Conservation (phyloP, 495 filamentous ascomycete species). For the Aspergillus conjunctus region DNA sequence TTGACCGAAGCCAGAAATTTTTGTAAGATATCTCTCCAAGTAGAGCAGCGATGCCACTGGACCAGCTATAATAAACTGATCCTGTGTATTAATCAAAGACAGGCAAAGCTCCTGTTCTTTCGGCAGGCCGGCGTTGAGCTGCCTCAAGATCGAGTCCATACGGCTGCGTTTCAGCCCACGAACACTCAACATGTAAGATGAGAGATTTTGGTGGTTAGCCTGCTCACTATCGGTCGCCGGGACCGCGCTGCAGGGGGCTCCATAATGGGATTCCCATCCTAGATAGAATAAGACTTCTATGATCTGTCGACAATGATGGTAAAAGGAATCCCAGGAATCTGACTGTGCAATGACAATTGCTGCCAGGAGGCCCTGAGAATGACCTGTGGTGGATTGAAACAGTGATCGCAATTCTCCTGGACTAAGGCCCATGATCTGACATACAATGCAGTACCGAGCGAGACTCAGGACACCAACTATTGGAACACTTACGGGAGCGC, state of each 20-base stretch:
- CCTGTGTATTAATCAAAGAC: conserved; percentile 34
- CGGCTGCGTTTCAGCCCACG: conserved; percentile 13
- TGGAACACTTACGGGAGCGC: conserved; percentile 38
- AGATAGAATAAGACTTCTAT: conserved; percentile 25
- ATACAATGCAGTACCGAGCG: conserved; percentile 31
- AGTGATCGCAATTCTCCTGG: conserved; percentile 31
- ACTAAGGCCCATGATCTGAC: conserved; percentile 27
- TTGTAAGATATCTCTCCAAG: conserved; percentile 19
- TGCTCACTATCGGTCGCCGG: not conserved
- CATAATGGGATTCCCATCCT: conserved; percentile 27
- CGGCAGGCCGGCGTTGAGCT: conserved; percentile 17
- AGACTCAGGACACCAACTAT: conserved; percentile 33
- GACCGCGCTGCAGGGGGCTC: conserved; percentile 18
- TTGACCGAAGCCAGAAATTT: conserved; percentile 10
- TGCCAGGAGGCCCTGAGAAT: conserved; percentile 36
- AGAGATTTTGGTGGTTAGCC: not conserved
- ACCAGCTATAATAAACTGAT: conserved; percentile 37
- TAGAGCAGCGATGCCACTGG: conserved; percentile 29
- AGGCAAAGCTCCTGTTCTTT: conserved; percentile 23
- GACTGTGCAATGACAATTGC: conserved; percentile 31
- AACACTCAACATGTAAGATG: conserved; percentile 27
- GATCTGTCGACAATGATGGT: conserved; percentile 11
- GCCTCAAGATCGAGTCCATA: conserved; percentile 5
- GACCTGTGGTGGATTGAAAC: conserved; percentile 33
- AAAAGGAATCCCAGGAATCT: conserved; percentile 34